Conservation (phyloP, 495 filamentous ascomycete species). For the Staphylotrichum longicolle region DNA sequence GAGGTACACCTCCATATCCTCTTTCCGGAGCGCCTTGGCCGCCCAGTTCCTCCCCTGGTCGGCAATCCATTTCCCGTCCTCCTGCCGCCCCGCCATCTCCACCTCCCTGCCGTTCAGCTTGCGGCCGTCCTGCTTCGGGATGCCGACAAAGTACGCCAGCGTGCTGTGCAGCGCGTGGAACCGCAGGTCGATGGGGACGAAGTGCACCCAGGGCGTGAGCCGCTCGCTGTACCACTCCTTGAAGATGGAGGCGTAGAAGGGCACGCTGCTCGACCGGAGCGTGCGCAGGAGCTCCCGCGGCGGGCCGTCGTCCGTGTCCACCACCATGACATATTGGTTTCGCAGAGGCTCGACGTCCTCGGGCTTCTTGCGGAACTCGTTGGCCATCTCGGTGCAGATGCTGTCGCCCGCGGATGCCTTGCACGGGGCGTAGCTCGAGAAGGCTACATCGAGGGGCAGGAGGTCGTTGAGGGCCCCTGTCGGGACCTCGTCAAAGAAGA, state of each 20-base stretch:
- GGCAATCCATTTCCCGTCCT: constrained; percentile 59
- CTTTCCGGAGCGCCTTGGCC: constrained; percentile 61
- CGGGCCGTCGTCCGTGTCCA: constrained; percentile 70
- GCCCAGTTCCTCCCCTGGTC: constrained; percentile 66
- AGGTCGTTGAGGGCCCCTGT: constrained; percentile 36
- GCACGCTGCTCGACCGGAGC: constrained; percentile 61
- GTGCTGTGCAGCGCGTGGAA: constrained; percentile 64
- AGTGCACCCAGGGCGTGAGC: constrained; percentile 71
- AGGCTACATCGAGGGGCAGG: constrained; percentile 43
- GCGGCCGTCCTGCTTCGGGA: constrained; percentile 34
- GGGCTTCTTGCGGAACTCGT: neutral
- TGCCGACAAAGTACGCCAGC: constrained; percentile 59
- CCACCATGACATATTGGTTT: constrained; percentile 57
- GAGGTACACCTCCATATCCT: constrained; percentile 83
- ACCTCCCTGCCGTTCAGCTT: constrained; percentile 49
- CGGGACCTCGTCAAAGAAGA: constrained; percentile 35
- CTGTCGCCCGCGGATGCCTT: constrained; percentile 30
- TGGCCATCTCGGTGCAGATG: neutral
- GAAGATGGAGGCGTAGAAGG: constrained; percentile 65
- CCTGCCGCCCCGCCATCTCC: constrained; percentile 29
- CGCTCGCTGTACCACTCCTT: constrained; percentile 73
- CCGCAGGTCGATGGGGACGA: constrained; percentile 70
- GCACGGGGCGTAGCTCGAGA: constrained; percentile 53
- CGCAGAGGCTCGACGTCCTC: constrained; percentile 32
- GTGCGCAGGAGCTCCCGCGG: constrained; percentile 62